Evolutionary conservation across 2,329 filamentous ascomycete species (phyloP), one percentile per base, ranked within the genome.

Genomic region (Tolypocladium amazonense): DNA sequence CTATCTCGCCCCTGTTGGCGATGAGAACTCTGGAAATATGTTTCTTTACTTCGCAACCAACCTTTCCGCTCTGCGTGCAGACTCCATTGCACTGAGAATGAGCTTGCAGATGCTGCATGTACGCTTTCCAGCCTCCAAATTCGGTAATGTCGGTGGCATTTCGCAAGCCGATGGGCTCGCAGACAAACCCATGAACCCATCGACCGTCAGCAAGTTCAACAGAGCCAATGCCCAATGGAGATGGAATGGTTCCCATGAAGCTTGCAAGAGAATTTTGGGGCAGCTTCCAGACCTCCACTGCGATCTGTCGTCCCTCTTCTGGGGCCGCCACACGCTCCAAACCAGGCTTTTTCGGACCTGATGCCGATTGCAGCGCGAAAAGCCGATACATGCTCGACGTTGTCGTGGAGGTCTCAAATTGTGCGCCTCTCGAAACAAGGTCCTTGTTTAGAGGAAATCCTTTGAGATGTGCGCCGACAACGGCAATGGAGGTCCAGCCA

Each of bases 1-100:
- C 88, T 64, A 90, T 90, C 67, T 90, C 88, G 62, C 88, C 88
- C 64, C 88, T 79, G 68, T 91, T 92, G 12, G 88, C 88, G 64
- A 91, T 88, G 0, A 91, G 77, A n/a, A 75, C 65, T 14, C 62
- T 68, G 5, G 65, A 68, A 18, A 73, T 66, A 4, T 39, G 4
- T 11, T 52, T 59, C 23, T 18, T 38, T 15, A 20, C n/a, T 11
- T 37, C 56, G 18, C 58, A 25, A n/a, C 59, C 60, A 39, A n/a
- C 37, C 20, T 30, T 37, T 14, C 45, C 20, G 59, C 25, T 50
- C 18, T 43, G 8, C 25, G 35, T 38, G 30, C 45, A 56, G n/a
- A 54, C 33, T 18, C 59, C 58, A 55, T 60, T 60, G 45, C 55
- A 57, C 30, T 23, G 25, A 23, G 18, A 59, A 33, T 33, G 58